Conservation (phyloP, 2,329 filamentous ascomycete genomes). For the Cladorrhinum sp. region DNA sequence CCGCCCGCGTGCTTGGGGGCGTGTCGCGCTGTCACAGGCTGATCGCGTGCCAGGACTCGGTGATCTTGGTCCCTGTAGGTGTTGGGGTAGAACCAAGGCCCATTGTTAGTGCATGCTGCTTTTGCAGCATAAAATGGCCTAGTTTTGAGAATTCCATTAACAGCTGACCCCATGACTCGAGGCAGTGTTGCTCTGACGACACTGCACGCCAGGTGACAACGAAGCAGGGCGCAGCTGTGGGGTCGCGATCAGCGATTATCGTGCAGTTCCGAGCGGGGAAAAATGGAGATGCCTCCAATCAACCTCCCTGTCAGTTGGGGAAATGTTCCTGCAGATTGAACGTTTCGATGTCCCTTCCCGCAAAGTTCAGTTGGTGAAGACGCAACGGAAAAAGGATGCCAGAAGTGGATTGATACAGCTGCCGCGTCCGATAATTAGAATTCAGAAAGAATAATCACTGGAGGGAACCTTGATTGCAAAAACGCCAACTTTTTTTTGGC, state of each 20-base stretch:
- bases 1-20: background rate
- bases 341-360: background rate
- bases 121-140: too few relatives aligned
- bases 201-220: background rate
- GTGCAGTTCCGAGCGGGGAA: background rate
- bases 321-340: background rate
- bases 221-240: background rate
- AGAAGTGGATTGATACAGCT: too few relatives aligned
- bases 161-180: background rate
- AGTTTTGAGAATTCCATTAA: too few relatives aligned
- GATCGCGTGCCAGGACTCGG: background rate
- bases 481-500: background rate
- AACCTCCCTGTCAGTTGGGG: background rate
- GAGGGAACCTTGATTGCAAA: background rate
- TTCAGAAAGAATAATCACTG: background rate
- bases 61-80: background rate
- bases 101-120: background rate
- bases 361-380: too few relatives aligned
- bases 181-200: background rate
- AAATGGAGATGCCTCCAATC: background rate
- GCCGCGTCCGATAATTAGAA: too few relatives aligned
- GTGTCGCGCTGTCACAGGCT: conserved; percentile 2
- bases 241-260: background rate
- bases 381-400: too few relatives aligned
- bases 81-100: background rate